Evolutionary conservation across 2,329 filamentous ascomycete species (phyloP).

Genomic region (Torrubiella hemipterigena): DNA sequence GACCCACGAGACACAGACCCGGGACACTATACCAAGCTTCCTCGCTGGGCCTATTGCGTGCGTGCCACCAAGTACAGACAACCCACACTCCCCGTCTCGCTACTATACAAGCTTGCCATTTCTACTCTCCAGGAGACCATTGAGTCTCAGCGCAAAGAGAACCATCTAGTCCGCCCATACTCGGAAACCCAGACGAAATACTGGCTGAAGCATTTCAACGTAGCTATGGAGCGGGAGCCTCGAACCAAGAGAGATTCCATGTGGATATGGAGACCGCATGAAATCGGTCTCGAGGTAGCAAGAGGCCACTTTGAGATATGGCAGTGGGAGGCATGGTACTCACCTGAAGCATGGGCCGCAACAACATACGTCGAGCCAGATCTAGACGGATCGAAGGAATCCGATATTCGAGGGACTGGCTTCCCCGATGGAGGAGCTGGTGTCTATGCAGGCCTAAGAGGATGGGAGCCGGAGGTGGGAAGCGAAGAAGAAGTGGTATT

Average conservation of each 20-base stretch:
- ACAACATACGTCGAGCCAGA: conserved; percentile 4
- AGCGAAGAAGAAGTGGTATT: conserved; percentile 10
- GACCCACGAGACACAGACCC: not conserved
- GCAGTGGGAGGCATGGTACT: conserved; percentile 1
- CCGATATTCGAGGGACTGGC: conserved; percentile 4
- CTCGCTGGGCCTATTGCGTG: conserved; percentile 1
- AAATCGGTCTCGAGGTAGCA: too few relatives aligned
- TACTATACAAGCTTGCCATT: not conserved
- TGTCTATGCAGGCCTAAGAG: conserved; percentile 1
- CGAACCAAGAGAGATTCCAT: too few relatives aligned
- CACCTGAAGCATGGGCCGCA: conserved; percentile 1
- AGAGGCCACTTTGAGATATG: not conserved
- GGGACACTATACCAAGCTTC: not conserved
- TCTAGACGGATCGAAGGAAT: conserved; percentile 2
- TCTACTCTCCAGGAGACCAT: not conserved
- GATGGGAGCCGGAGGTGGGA: conserved; percentile 9
- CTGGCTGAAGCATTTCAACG: too few relatives aligned
- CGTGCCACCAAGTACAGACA: not conserved
- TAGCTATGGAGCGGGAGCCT: too few relatives aligned
- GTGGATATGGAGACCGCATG: too few relatives aligned
- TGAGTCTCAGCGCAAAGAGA: not conserved
- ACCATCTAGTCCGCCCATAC: conserved; percentile 1
- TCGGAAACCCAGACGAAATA: conserved; percentile 2
- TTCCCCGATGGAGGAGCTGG: conserved; percentile 4
- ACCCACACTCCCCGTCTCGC: not conserved